Conservation (phyloP, 179 eudicot genomes). For the Heliamphora pulchella region DNA sequence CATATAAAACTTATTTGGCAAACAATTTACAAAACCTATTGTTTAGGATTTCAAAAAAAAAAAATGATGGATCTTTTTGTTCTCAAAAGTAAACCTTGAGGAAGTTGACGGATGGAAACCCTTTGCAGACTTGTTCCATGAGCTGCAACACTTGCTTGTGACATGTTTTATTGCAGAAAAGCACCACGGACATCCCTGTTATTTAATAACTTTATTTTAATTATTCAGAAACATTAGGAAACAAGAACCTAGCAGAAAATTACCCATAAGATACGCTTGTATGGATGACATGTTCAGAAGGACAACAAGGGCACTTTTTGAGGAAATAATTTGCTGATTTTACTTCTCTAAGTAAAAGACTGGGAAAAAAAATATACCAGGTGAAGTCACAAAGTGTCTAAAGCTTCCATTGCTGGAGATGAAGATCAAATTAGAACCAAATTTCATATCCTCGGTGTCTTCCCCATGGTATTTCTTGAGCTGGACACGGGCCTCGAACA, state of each 20-base stretch:
- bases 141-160: constrained; percentile 32
- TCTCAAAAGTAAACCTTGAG: constrained; percentile 29
- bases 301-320: background rate
- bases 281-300: too few species aligned
- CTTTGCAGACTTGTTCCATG: constrained; percentile 31
- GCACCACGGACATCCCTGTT: constrained; percentile 41
- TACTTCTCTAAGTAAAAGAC: too few species aligned
- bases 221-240: background rate
- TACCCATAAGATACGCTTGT: too few species aligned
- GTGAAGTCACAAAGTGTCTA: constrained; percentile 33
- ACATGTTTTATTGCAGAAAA: constrained; percentile 34
- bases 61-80: background rate
- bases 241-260: too few species aligned
- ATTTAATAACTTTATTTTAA: background rate
- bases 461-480: constrained; percentile 21
- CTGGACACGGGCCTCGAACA: constrained; percentile 31
- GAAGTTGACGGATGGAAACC: constrained; percentile 38
- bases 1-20: too few species aligned
- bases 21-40: too few species aligned
- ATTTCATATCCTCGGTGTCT: constrained; percentile 26
- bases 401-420: constrained; percentile 34
- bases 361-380: constrained; percentile 22
- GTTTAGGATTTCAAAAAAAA: too few species aligned
- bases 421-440: constrained; percentile 27
- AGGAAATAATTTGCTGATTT: too few species aligned